A percentile compares a stretch with the other conserved stretches of the same genome.
Conservation (phyloP, 2,329 filamentous ascomycete species). For the Epichloe uncinata region DNA sequence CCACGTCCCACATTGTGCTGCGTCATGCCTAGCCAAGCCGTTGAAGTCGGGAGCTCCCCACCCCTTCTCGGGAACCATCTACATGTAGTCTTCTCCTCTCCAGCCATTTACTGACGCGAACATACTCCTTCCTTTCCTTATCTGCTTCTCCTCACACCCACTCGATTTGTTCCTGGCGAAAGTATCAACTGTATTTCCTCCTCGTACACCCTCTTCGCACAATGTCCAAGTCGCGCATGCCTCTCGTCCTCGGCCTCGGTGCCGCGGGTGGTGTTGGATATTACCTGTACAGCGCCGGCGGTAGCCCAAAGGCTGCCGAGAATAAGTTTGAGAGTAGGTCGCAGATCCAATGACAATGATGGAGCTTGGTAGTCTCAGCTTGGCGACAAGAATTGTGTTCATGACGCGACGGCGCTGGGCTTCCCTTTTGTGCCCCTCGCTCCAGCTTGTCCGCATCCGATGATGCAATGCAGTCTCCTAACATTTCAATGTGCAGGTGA, state of each 20-base stretch:
- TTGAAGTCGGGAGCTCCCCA: neutral
- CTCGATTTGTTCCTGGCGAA: neutral
- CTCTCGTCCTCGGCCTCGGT: conserved; percentile 43
- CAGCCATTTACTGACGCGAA: neutral
- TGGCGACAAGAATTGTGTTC: too few relatives aligned
- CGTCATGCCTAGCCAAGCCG: neutral
- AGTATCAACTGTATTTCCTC: neutral
- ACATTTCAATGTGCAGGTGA: conserved; percentile 48
- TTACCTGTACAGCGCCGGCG: conserved; percentile 83
- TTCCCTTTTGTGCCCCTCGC: neutral
- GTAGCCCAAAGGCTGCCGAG: conserved; percentile 68
- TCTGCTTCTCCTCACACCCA: neutral
- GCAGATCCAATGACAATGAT: neutral
- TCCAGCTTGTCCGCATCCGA: neutral
- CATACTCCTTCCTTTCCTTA: neutral
- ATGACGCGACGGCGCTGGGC: neutral
- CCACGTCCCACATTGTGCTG: neutral
- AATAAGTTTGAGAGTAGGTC: conserved; percentile 66
- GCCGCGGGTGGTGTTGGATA: conserved; percentile 63
- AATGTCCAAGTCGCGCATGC: conserved; percentile 35
- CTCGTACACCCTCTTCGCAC: conserved; percentile 8
- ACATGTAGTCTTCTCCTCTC: neutral
- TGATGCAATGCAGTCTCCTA: neutral
- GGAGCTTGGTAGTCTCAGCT: neutral
- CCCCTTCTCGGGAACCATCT: neutral